These are phyloP conservation scores for Kwoniella shandongensis DNA, from an alignment of 768 basidiomycete genomes.

Conservation along the genomic window DNA sequence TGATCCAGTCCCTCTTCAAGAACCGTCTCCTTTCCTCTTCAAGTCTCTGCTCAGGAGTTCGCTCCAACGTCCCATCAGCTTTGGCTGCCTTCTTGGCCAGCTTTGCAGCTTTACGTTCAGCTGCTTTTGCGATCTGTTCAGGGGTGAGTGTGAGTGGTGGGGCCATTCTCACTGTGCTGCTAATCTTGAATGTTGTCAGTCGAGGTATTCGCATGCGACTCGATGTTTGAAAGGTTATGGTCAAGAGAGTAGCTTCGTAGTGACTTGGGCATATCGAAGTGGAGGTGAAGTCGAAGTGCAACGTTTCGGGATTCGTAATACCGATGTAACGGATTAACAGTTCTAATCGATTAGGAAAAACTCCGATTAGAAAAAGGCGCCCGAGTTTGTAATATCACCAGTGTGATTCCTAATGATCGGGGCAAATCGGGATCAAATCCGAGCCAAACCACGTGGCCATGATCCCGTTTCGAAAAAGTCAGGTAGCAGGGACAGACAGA, in stretches of 20 bases:
- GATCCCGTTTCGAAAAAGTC: constrained; percentile 21
- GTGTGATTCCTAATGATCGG: constrained; percentile 3
- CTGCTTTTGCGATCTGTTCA: constrained; percentile 33
- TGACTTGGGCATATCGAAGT: no score
- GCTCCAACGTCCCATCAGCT: constrained; percentile 6
- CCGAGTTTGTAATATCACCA: not conserved
- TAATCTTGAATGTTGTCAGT: not conserved
- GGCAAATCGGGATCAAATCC: constrained; percentile 14
- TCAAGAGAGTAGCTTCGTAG: no score
- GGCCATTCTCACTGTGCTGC: constrained; percentile 5
- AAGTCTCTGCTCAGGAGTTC: constrained; percentile 14
- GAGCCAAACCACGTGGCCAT: constrained; percentile 12
- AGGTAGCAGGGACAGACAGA: constrained; percentile 3
- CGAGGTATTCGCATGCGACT: not conserved
- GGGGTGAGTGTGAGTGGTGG: constrained; percentile 31
- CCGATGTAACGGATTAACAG: no score
- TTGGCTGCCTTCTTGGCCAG: constrained; percentile 39
- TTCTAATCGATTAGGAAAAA: no score
- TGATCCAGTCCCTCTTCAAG: constrained; percentile 42
- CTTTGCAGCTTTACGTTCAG: constrained; percentile 41
- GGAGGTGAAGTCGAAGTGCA: no score
- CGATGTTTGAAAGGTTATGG: no score
- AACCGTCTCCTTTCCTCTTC: constrained; percentile 28
- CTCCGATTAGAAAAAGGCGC: not conserved
- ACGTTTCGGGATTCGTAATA: no score